phyloP scores from a whole-genome alignment of 2,329 filamentous ascomycete species.

The Paecilomyces variotii region DNA sequence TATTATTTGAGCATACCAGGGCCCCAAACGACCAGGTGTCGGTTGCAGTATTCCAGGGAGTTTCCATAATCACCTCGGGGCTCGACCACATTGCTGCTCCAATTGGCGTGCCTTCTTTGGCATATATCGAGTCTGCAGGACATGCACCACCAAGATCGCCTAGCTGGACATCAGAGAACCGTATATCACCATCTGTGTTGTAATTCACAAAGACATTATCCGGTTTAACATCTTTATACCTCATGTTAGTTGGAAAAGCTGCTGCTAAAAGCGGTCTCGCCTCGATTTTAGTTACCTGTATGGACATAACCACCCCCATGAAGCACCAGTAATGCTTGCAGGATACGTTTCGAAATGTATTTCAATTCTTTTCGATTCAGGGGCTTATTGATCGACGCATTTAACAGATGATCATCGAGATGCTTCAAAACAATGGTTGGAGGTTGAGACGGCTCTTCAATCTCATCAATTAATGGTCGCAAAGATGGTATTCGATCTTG shows the following conservation, averaged over 20 bases:
- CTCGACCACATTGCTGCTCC: constrained; percentile 12
- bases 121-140: constrained; percentile 6
- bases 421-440: constrained; percentile 1
- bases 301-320: constrained; percentile 1
- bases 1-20: constrained; percentile 1
- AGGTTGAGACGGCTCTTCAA: not conserved
- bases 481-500: not conserved
- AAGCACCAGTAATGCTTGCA: not conserved
- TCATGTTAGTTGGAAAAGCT: not conserved
- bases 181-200: constrained; percentile 1
- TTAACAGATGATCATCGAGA: constrained; percentile 1
- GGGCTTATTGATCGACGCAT: not conserved
- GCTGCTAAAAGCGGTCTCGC: too few species aligned
- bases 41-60: constrained; percentile 10
- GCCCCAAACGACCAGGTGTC: constrained; percentile 16
- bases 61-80: constrained; percentile 13
- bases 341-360: not conserved
- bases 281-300: not conserved
- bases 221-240: constrained; percentile 10
- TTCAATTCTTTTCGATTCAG: not conserved
- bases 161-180: constrained; percentile 13
- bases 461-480: constrained; percentile 2
- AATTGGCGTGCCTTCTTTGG: constrained; percentile 8
- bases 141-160: constrained; percentile 12
- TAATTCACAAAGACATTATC: constrained; percentile 14